Percentiles rank a stretch among this genome's conserved stretches.
Conservation (phyloP, 371 early-diverging fungal genomes). For the Actinomortierella ambigua region DNA sequence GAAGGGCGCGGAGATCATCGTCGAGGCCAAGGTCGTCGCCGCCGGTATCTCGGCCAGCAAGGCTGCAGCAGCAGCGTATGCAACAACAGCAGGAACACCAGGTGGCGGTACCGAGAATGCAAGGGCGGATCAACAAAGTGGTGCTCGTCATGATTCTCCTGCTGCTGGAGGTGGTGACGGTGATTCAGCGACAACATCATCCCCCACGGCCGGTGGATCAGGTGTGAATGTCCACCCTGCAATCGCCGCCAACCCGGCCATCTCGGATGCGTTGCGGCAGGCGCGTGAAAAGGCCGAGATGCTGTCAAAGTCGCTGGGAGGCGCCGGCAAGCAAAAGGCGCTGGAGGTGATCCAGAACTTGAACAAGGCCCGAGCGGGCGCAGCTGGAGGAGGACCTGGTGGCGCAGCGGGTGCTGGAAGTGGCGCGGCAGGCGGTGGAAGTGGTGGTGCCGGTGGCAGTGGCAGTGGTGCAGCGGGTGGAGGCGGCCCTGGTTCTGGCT, state of each 20-base stretch:
- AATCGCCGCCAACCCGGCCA: too few species aligned
- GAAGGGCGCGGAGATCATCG: constrained; percentile 33
- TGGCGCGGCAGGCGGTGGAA: constrained; percentile 29
- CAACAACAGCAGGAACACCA: constrained; percentile 21
- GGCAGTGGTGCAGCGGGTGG: constrained; percentile 19
- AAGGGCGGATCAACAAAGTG: too few species aligned
- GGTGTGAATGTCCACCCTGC: too few species aligned
- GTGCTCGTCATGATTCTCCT: too few species aligned
- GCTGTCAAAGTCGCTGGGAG: constrained; percentile 28
- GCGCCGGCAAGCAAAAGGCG: constrained; percentile 41
- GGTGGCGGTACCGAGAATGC: too few species aligned
- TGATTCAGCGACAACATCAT: too few species aligned
- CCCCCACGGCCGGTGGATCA: too few species aligned
- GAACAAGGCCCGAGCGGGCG: constrained; percentile 28
- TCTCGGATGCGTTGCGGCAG: constrained; percentile 10
- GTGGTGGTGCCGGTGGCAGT: constrained; percentile 46
- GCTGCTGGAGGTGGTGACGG: too few species aligned
- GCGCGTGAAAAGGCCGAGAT: constrained; percentile 38
- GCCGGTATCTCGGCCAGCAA: constrained; percentile 58
- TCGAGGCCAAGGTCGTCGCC: constrained; percentile 53
- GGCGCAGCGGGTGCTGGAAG: constrained; percentile 23
- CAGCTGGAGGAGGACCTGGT: constrained; percentile 12
- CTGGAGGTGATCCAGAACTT: constrained; percentile 41
- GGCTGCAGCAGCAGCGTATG: constrained; percentile 54
- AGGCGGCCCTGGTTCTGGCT: constrained; percentile 28